These are phyloP conservation scores for Phytophthora pistaciae DNA, from an alignment of 352 stramenopile species.

Conservation along the genomic window DNA sequence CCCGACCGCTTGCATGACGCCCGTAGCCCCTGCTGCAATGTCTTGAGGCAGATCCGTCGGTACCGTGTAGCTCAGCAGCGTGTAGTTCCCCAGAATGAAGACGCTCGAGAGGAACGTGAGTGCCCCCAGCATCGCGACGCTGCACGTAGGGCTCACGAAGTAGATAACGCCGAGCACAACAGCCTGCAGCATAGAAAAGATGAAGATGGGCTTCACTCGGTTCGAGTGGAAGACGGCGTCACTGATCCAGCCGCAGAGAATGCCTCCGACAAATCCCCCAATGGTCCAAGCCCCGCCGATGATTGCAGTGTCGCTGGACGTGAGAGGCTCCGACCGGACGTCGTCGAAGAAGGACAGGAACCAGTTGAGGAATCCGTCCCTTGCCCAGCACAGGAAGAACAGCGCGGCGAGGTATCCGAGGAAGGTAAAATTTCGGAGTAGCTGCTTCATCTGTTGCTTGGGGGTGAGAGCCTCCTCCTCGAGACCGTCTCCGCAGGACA, in stretches of 20 bases:
- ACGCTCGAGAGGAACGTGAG: constrained; percentile 77
- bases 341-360: constrained; percentile 84
- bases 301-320: constrained; percentile 59
- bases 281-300: constrained; percentile 82
- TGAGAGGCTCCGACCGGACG: constrained; percentile 54
- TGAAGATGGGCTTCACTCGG: constrained; percentile 74
- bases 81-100: constrained; percentile 82
- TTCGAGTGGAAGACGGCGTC: constrained; percentile 75
- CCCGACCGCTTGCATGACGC: constrained; percentile 71
- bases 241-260: constrained; percentile 80
- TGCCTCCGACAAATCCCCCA: constrained; percentile 72
- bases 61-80: constrained; percentile 77
- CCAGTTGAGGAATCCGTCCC: constrained; percentile 81
- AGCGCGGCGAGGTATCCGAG: constrained; percentile 71
- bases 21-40: constrained; percentile 68
- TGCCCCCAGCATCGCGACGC: constrained; percentile 51
- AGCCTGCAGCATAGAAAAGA: constrained; percentile 74
- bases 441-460: constrained; percentile 52
- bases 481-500: constrained; percentile 7
- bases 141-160: constrained; percentile 61
- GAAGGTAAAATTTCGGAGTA: constrained; percentile 71
- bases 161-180: constrained; percentile 67
- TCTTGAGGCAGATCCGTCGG: constrained; percentile 78
- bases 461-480: constrained; percentile 18
- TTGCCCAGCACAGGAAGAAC: constrained; percentile 80